phyloP scores from a whole-genome alignment of 1,284 basidiomycete genomes.

The Tylopilus orsonianus region DNA sequence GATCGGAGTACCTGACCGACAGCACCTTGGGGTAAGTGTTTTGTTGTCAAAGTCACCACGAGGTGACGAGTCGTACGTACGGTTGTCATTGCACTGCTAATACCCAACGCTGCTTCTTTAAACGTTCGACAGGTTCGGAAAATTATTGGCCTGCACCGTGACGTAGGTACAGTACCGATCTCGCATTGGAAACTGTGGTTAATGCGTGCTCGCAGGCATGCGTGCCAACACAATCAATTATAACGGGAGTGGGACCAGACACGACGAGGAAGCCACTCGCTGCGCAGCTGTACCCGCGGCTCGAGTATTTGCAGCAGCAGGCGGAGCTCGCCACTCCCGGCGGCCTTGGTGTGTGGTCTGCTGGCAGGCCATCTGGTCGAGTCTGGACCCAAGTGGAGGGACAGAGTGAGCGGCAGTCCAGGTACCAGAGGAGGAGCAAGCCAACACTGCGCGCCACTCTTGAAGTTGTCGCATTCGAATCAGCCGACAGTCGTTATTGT shows the following conservation, averaged over 20 bases:
- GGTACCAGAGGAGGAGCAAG: constrained; percentile 28
- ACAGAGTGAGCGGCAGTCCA: neutral
- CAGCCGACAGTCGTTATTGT: constrained; percentile 53
- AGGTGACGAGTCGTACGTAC: too few species aligned
- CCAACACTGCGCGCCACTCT: constrained; percentile 49
- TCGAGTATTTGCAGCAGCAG: constrained; percentile 90
- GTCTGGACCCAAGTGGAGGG: too few species aligned
- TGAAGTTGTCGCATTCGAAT: constrained; percentile 70
- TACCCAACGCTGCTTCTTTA: too few species aligned
- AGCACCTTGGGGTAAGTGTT: too few species aligned
- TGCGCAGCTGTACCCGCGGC: constrained; percentile 78
- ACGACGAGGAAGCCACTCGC: constrained; percentile 62
- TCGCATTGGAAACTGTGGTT: too few species aligned
- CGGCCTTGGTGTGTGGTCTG: constrained; percentile 54
- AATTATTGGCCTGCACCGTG: too few species aligned
- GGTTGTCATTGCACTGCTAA: too few species aligned
- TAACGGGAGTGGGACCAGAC: constrained; percentile 87
- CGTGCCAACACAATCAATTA: constrained; percentile 88
- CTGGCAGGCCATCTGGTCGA: too few species aligned
- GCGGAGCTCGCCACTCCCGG: constrained; percentile 76
- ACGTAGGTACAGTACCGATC: too few species aligned
- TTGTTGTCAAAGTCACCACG: too few species aligned
- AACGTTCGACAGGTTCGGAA: too few species aligned
- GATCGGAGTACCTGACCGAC: too few species aligned
- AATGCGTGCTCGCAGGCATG: constrained; percentile 54